Base-by-base conservation (phyloP, 306 rosid genomes). In the Senna tora region DNA sequence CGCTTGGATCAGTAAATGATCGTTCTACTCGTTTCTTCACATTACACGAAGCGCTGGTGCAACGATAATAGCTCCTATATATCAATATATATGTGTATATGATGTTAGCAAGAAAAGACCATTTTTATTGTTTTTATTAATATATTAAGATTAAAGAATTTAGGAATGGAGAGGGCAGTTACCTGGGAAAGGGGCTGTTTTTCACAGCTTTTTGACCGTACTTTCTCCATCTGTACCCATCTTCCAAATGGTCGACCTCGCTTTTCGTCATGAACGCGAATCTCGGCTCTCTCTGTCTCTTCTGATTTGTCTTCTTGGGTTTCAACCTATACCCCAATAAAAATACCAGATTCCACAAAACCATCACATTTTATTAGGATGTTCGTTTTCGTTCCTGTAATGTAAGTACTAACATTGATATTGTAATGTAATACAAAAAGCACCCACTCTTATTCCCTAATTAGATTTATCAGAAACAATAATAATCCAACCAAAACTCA, bases 161-260 rank as follows among this genome's bases (percentile, higher is more conserved):
- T 36, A 36, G 5, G 39, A 36, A 36, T 4, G 3, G 39, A 36
- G 39, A 36, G 38, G 6, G 38, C 6, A 6, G 39, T 4, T 19
- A 21, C 99, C 99, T 89, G 17, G 99, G 99, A 62, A 86, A 87
- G 72, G 96, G 89, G 95, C 96, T 94, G 81, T 94, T 86, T 76
- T 94, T 94, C 5, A 91, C 99, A 25, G 97, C 96, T 74, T 94
- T 94, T 78, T 94, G 99, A 62, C 99, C 99, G 85, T 94, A 94
- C 85, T 94, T 94, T 78, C 97, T 91, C 99, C 99, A 94, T 85
- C 99, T 86, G 74, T 91, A 94, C 19, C 99, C 99, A 81, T 94
- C 99, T 86, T 94, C 99, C 38, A 94, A 87, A 86, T 89, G 97
- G 89, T 94, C 99, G 9, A 94, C 97, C 85, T 94, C 95, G 72